Conservation (phyloP, 2,329 filamentous ascomycete genomes). For the Pseudogymnoascus sp. region DNA sequence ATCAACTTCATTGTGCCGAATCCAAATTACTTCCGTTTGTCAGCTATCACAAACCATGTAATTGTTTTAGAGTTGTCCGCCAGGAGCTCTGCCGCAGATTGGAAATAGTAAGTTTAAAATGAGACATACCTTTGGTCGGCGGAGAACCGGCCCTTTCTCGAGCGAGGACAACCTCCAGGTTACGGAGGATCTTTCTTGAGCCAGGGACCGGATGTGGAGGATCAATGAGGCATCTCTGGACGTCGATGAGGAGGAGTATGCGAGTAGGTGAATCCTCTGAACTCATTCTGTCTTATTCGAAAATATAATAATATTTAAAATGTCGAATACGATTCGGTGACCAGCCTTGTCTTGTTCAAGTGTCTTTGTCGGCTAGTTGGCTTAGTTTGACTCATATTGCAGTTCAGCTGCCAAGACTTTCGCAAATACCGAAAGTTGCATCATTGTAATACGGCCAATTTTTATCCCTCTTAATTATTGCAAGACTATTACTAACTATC, state of each 20-base stretch:
- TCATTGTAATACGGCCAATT: not conserved
- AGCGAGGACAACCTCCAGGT: not conserved
- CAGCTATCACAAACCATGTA: not conserved
- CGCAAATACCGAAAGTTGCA: not conserved
- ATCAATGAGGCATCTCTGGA: not conserved
- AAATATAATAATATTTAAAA: conserved; percentile 1
- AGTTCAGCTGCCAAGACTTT: not conserved
- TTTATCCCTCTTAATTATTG: not conserved
- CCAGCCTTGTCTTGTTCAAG: not conserved
- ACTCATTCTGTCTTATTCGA: not conserved
- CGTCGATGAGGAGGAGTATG: not conserved
- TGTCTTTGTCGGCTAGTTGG: not conserved
- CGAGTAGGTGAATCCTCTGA: not conserved
- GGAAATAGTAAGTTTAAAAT: not conserved
- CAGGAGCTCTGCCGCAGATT: not conserved
- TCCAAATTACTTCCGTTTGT: conserved; percentile 2
- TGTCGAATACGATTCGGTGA: not conserved
- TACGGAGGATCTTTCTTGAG: not conserved
- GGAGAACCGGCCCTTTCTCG: not conserved
- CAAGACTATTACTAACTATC: not conserved
- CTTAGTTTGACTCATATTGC: not conserved
- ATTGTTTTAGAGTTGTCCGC: not conserved
- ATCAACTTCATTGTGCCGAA: not conserved
- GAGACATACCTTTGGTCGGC: not conserved
- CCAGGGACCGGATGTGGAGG: not conserved